phyloP scores from a whole-genome alignment of 257 asterid genomes.

The Lithospermum erythrorhizon region DNA sequence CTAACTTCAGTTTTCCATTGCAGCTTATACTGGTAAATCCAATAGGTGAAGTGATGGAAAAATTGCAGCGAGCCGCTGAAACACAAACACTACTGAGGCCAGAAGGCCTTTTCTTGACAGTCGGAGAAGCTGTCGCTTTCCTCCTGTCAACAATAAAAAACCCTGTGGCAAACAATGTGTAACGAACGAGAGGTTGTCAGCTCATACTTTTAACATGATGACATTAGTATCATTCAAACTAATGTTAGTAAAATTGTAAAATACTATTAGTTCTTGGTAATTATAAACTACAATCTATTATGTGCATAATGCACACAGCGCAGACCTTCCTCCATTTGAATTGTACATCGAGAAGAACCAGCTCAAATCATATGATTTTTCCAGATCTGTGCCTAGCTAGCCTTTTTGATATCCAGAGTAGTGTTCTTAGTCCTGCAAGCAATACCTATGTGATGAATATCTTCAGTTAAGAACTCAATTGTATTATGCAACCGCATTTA shows the following conservation, averaged over 20 bases:
- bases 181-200: not conserved
- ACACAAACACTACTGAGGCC: slow-evolving; percentile 36
- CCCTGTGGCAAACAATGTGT: not conserved
- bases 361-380: not conserved
- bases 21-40: slow-evolving; percentile 90
- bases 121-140: slow-evolving; percentile 65
- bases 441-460: not conserved
- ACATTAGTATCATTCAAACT: not conserved
- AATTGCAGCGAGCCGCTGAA: slow-evolving; percentile 46
- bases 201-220: not conserved
- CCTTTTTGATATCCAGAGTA: not conserved
- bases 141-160: slow-evolving; percentile 38
- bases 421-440: not conserved
- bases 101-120: slow-evolving; percentile 66
- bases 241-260: not conserved
- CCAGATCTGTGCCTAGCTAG: not conserved
- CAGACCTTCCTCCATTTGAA: not conserved
- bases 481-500: not conserved
- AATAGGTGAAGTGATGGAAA: slow-evolving; percentile 68
- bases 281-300: no score
- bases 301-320: not conserved
- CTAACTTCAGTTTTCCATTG: not conserved
- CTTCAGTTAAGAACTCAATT: not conserved
- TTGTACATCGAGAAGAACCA: not conserved
- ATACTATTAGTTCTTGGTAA: no score